Conservation (phyloP, 768 basidiomycete genomes). For the Boletus rex-veris region DNA sequence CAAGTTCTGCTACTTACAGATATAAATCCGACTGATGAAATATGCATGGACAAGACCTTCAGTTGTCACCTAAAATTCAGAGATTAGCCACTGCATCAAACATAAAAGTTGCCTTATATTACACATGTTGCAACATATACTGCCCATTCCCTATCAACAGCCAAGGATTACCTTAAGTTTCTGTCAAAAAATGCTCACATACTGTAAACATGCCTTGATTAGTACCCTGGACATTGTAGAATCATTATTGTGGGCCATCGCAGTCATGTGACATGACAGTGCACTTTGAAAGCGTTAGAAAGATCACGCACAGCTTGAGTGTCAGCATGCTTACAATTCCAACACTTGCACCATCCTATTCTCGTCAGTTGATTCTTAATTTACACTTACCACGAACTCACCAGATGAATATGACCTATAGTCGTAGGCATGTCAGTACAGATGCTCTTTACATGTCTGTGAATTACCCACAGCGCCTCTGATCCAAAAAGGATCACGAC, state of each 20-base stretch:
- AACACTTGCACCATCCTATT: conserved; percentile 19
- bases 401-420: conserved; percentile 22
- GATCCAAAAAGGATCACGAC: conserved; percentile 20
- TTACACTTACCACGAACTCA: conserved; percentile 2
- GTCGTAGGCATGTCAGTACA: neutral
- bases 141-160: conserved; percentile 10
- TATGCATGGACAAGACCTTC: conserved; percentile 23
- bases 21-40: conserved; percentile 22
- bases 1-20: conserved; percentile 11
- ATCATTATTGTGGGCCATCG: neutral
- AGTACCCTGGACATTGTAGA: neutral
- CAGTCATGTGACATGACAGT: conserved; percentile 5
- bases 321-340: conserved; percentile 8
- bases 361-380: neutral
- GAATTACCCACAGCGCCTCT: conserved; percentile 17
- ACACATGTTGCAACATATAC: conserved; percentile 17
- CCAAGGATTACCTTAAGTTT: neutral
- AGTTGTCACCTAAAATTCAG: conserved; percentile 8
- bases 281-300: conserved; percentile 8
- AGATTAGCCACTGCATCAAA: conserved; percentile 2
- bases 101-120: neutral
- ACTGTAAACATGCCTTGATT: neutral
- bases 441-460: too few relatives aligned
- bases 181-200: neutral
- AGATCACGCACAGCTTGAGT: neutral